Evolutionary conservation across 2,329 filamentous ascomycete species (phyloP).

Genomic region (Sarocladiaceae sp.): DNA sequence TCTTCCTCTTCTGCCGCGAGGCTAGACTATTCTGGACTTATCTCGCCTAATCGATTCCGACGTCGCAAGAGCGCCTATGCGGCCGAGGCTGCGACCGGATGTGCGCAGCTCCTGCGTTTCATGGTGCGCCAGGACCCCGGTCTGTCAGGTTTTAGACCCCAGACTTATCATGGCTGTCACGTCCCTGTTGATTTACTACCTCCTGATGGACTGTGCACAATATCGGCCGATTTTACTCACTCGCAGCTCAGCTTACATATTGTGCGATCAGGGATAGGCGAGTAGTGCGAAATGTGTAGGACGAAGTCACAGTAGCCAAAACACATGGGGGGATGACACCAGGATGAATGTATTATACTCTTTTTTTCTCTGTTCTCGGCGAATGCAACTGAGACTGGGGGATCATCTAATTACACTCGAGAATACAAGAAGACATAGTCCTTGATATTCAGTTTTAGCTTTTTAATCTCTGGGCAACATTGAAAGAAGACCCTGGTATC

Average conservation of each 20-base stretch:
- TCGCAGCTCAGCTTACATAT: too few relatives aligned
- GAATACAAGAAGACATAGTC: slow-evolving; percentile 4
- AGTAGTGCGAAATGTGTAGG: too few relatives aligned
- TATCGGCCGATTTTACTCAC: too few relatives aligned
- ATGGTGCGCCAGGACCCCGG: slow-evolving; percentile 3
- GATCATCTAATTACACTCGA: slow-evolving; percentile 7
- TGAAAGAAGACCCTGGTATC: slow-evolving; percentile 7
- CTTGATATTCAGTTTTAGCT: neutral
- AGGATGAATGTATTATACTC: slow-evolving; percentile 6
- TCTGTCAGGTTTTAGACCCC: slow-evolving; percentile 8
- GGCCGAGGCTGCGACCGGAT: slow-evolving; percentile 8
- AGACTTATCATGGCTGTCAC: too few relatives aligned
- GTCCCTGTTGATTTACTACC: too few relatives aligned
- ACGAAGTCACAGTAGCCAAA: too few relatives aligned
- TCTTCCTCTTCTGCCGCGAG: neutral
- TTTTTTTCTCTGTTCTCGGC: slow-evolving; percentile 9
- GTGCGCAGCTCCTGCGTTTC: slow-evolving; percentile 8
- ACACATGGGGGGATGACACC: slow-evolving; percentile 1
- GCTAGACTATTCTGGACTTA: neutral
- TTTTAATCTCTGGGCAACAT: slow-evolving; percentile 6
- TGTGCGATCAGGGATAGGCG: too few relatives aligned
- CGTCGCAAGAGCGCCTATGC: slow-evolving; percentile 5
- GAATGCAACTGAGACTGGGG: slow-evolving; percentile 3
- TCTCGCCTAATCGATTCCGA: neutral
- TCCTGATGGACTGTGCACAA: too few relatives aligned